Percentiles rank a stretch among this genome's conserved stretches.
These are phyloP conservation scores for Eucalyptus microcorys DNA, from an alignment of 345 rosid species.

Conservation along the genomic window DNA sequence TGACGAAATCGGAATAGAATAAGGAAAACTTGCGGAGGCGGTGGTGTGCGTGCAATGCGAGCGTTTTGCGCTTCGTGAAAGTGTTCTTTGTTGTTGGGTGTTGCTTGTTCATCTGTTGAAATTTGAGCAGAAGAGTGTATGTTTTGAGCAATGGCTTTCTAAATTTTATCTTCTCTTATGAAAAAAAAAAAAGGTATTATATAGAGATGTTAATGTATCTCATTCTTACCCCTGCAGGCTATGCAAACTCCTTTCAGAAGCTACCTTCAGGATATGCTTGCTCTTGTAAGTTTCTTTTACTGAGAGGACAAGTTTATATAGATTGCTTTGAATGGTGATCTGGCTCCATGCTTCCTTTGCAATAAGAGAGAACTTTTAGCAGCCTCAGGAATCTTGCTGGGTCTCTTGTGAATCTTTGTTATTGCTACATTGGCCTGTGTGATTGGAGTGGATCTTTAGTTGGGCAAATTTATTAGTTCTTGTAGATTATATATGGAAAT, in stretches of 20 bases:
- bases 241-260: conserved; percentile 93
- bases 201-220: not conserved
- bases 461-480: not conserved
- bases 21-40: not conserved
- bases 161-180: not conserved
- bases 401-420: not conserved
- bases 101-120: not conserved
- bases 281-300: conserved; percentile 57
- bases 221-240: conserved; percentile 25
- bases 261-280: conserved; percentile 86
- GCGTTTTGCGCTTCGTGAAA: not conserved
- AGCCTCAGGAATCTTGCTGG: not conserved
- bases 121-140: not conserved
- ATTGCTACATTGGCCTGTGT: not conserved
- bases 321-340: not conserved
- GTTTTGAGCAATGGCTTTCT: not conserved
- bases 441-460: not conserved
- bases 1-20: not conserved
- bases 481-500: not conserved
- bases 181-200: not conserved
- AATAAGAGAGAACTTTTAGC: not conserved
- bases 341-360: not conserved
- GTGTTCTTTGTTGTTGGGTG: not conserved
- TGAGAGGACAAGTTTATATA: not conserved
- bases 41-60: not conserved